Evolutionary conservation across 2,329 filamentous ascomycete species (phyloP).

Genomic region (Fusarium torreyae): DNA sequence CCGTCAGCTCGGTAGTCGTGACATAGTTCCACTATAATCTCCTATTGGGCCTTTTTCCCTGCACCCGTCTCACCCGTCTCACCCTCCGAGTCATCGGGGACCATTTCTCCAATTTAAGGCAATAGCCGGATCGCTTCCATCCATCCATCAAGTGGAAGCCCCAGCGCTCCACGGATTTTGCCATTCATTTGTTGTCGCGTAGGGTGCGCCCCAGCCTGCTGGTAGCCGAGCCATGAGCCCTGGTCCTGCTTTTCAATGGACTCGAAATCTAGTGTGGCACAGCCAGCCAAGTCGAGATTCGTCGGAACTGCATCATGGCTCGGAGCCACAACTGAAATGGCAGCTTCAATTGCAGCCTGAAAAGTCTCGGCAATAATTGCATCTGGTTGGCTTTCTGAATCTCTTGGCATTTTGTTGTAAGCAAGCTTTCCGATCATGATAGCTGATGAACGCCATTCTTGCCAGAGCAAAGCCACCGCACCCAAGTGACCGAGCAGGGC

Average conservation of each 20-base stretch:
- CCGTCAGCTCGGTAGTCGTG: slow-evolving; percentile 26
- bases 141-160: slow-evolving; percentile 39
- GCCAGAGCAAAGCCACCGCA: slow-evolving; percentile 51
- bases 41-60: slow-evolving; percentile 25
- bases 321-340: slow-evolving; percentile 40
- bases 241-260: slow-evolving; percentile 36
- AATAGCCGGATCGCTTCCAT: slow-evolving; percentile 34
- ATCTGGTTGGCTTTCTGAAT: slow-evolving; percentile 7
- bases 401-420: slow-evolving; percentile 1
- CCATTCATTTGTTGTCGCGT: slow-evolving; percentile 19
- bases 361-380: slow-evolving; percentile 29
- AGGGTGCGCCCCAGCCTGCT: slow-evolving; percentile 23
- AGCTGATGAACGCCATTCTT: slow-evolving; percentile 49
- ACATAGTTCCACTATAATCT: slow-evolving; percentile 27
- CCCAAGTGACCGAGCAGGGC: slow-evolving; percentile 52
- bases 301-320: slow-evolving; percentile 23
- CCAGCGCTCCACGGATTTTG: slow-evolving; percentile 34
- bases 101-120: slow-evolving; percentile 26
- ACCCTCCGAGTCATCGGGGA: slow-evolving; percentile 33
- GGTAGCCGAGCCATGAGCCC: slow-evolving; percentile 25
- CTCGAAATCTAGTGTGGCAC: slow-evolving; percentile 39
- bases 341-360: slow-evolving; percentile 31
- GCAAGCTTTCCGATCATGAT: slow-evolving; percentile 7
- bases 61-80: slow-evolving; percentile 36
- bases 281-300: slow-evolving; percentile 39